phyloP scores from a whole-genome alignment of 352 stramenopile species.

The Phytophthora hybrid region DNA sequence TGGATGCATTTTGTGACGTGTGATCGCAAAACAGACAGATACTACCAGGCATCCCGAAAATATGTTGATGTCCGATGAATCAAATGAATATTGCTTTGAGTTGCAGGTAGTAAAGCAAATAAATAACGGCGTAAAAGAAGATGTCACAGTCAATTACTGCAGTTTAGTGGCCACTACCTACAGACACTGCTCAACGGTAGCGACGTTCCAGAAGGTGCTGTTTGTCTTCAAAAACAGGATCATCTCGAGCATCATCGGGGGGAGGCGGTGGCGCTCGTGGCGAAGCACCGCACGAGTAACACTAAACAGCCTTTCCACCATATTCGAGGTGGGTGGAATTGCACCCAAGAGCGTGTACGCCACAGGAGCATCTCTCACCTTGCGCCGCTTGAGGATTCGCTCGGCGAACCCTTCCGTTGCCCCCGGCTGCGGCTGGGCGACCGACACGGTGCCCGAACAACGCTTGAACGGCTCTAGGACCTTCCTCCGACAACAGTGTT shows the following conservation, averaged over 20 bases:
- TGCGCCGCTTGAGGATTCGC: slow-evolving; percentile 3
- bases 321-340: slow-evolving; percentile 8
- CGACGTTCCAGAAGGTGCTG: too few species aligned
- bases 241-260: too few species aligned
- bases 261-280: too few species aligned
- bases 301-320: slow-evolving; percentile 17
- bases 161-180: background rate
- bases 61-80: background rate
- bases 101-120: background rate
- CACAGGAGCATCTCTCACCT: background rate
- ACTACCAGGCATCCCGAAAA: background rate
- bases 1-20: too few species aligned
- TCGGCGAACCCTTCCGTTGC: slow-evolving; percentile 3
- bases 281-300: too few species aligned
- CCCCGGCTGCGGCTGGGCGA: background rate
- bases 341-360: slow-evolving; percentile 2
- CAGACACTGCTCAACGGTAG: too few species aligned
- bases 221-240: too few species aligned
- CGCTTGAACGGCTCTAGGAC: slow-evolving; percentile 1
- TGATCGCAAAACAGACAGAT: too few species aligned
- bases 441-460: background rate
- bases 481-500: too few species aligned
- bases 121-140: slow-evolving; percentile 3
- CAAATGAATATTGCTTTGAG: background rate
- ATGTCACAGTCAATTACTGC: background rate